A percentile compares a stretch with the other conserved stretches of the same genome.
phyloP scores from a whole-genome alignment of 192 early-diverging fungal species.

The Gonapodya prolifera region DNA sequence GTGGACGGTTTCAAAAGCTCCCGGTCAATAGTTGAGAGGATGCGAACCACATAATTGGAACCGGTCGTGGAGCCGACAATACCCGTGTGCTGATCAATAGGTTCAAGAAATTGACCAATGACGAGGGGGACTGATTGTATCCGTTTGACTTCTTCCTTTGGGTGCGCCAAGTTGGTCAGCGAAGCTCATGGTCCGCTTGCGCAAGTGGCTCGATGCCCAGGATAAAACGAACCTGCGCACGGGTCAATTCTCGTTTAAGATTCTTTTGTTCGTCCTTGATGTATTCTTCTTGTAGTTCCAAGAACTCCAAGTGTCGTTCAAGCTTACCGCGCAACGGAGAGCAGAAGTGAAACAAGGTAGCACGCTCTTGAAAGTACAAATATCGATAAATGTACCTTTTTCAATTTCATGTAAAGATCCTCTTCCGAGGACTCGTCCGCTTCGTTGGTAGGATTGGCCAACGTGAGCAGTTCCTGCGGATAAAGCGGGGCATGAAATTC shows the following conservation, averaged over 20 bases:
- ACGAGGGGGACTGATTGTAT: slow-evolving; percentile 96
- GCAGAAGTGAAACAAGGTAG: background rate
- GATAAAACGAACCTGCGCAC: slow-evolving; percentile 32
- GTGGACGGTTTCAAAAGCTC: slow-evolving; percentile 90
- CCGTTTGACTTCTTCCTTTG: slow-evolving; percentile 92
- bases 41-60: slow-evolving; percentile 81
- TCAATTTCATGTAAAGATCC: slow-evolving; percentile 85
- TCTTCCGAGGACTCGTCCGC: slow-evolving; percentile 53
- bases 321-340: slow-evolving; percentile 20
- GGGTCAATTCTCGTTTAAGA: slow-evolving; percentile 82
- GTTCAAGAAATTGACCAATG: slow-evolving; percentile 97
- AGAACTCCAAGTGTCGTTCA: slow-evolving; percentile 85
- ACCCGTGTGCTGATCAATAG: slow-evolving; percentile 91
- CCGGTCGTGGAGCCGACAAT: slow-evolving; percentile 91
- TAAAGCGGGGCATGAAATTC: background rate
- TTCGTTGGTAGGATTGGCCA: slow-evolving; percentile 17
- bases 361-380: background rate
- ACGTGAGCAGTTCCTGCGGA: background rate
- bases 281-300: slow-evolving; percentile 96
- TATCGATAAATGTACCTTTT: slow-evolving; percentile 48
- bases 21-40: slow-evolving; percentile 92
- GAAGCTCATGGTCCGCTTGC: background rate
- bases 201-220: background rate
- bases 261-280: slow-evolving; percentile 97
- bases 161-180: background rate